Conservation (phyloP, 225 moss, liverwort and hornwort species). For the Pseudisothecium myosuroides region DNA sequence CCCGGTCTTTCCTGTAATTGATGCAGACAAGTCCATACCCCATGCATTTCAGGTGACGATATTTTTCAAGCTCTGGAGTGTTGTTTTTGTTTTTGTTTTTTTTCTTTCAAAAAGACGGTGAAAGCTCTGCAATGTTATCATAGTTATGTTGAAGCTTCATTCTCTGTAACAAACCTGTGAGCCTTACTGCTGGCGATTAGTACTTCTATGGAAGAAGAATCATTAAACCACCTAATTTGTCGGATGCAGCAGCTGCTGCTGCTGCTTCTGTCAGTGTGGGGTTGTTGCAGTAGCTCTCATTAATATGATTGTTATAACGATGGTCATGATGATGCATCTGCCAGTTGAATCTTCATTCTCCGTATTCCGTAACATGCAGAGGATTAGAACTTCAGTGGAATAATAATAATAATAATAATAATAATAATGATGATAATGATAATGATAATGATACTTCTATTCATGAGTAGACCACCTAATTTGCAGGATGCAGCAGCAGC, state of each 20-base stretch:
- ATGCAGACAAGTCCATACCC: conserved; percentile 52
- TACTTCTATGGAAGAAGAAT: neutral
- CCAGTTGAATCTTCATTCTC: neutral
- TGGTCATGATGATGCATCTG: neutral
- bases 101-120: no score
- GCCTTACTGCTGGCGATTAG: neutral
- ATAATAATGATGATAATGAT: neutral
- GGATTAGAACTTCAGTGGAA: neutral
- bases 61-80: neutral
- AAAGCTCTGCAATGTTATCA: neutral
- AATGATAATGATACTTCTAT: neutral
- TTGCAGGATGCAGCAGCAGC: neutral
- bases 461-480: neutral
- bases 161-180: neutral
- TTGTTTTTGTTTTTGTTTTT: no score
- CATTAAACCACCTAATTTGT: neutral
- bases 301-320: no score
- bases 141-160: neutral
- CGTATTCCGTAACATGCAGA: neutral
- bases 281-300: neutral
- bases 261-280: neutral
- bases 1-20: conserved; percentile 51
- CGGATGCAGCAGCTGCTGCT: neutral
- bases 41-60: conserved; percentile 58
- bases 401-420: neutral